Percentiles rank a stretch among this genome's conserved stretches.
phyloP scores from a whole-genome alignment of 441 rosid genomes.

The Populus trichocarpa region DNA sequence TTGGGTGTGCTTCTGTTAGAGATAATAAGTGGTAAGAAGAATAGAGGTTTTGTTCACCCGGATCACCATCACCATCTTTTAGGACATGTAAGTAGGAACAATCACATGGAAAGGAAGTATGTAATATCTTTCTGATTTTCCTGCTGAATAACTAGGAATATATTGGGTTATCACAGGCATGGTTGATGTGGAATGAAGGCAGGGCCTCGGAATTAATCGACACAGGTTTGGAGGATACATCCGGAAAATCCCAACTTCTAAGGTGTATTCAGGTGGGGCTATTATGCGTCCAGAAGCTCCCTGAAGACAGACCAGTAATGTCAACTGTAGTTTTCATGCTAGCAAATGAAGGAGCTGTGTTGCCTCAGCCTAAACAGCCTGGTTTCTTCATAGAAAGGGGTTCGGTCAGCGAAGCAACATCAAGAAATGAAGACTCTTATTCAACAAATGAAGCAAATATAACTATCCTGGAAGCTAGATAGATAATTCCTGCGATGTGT shows the following conservation, averaged over 20 bases:
- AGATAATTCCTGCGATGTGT: background rate
- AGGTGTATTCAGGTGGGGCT: constrained; percentile 52
- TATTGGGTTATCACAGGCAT: constrained; percentile 6
- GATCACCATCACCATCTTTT: constrained; percentile 37
- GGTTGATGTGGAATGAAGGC: constrained; percentile 12
- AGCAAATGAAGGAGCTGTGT: constrained; percentile 28
- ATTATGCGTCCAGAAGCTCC: constrained; percentile 48
- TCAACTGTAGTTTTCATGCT: constrained; percentile 43
- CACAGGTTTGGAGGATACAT: background rate
- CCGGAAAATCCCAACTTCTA: constrained; percentile 29
- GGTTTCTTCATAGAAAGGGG: constrained; percentile 13
- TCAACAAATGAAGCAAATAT: constrained; percentile 40
- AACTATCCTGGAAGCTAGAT: background rate
- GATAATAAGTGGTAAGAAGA: constrained; percentile 26
- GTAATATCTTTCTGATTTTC: background rate
- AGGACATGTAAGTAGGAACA: constrained; percentile 13
- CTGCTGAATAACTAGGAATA: background rate
- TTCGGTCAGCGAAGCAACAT: constrained; percentile 23
- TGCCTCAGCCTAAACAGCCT: constrained; percentile 16
- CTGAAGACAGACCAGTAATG: constrained; percentile 41
- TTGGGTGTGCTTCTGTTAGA: constrained; percentile 38
- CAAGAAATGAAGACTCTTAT: constrained; percentile 41
- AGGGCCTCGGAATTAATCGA: background rate
- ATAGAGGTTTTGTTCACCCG: constrained; percentile 27
- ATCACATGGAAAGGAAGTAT: background rate